A percentile compares a stretch with the other conserved stretches of the same genome.
Conservation (phyloP, 768 basidiomycete species). For the Butyriboletus loyo region DNA sequence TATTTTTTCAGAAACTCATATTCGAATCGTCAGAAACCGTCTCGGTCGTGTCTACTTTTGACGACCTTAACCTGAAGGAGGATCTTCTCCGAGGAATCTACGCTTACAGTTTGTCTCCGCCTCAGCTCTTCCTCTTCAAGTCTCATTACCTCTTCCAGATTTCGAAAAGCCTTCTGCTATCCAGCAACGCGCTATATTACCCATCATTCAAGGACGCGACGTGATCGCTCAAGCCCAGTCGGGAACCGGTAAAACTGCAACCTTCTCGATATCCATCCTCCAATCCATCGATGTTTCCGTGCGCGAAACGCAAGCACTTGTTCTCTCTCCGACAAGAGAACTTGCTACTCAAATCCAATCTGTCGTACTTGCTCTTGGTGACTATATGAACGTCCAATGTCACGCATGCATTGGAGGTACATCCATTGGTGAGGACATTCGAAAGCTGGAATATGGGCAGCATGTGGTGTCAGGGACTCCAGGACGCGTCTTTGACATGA, state of each 20-base stretch:
- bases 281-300: conserved; percentile 96
- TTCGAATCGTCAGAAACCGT: conserved; percentile 95
- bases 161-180: conserved; percentile 99
- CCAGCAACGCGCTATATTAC: conserved; percentile 96
- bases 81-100: conserved; percentile 96
- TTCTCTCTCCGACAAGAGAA: conserved; percentile 97
- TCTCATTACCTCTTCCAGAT: conserved; percentile 41
- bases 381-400: conserved; percentile 99
- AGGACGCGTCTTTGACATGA: conserved; percentile 99
- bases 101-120: conserved; percentile 78
- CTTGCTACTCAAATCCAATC: conserved; percentile 99
- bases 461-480: conserved; percentile 98
- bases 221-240: conserved; percentile 99
- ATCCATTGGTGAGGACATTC: conserved; percentile 95
- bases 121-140: neutral
- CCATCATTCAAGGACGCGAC: conserved; percentile 93
- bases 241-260: conserved; percentile 99
- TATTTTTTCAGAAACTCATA: conserved; percentile 68
- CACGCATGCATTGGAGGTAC: conserved; percentile 98
- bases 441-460: conserved; percentile 95
- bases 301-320: conserved; percentile 93
- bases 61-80: conserved; percentile 89
- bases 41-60: conserved; percentile 84
- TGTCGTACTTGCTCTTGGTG: conserved; percentile 91
- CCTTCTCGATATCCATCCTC: conserved; percentile 96